These are phyloP conservation scores for Phytopythium litorale DNA, from an alignment of 352 stramenopile species.

Conservation along the genomic window DNA sequence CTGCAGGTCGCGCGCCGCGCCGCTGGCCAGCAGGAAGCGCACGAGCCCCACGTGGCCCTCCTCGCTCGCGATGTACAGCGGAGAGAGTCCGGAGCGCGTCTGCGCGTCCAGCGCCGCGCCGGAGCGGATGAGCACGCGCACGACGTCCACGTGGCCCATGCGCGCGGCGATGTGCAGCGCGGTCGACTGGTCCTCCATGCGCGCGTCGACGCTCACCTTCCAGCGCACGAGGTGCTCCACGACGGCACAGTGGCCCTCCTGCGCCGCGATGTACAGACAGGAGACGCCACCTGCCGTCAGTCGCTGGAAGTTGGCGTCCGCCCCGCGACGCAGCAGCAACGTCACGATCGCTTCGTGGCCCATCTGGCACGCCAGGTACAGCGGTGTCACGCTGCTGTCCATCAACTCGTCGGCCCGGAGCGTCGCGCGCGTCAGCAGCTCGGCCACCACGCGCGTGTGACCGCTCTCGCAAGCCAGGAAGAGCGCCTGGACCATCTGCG, in stretches of 20 bases:
- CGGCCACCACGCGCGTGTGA: conserved; percentile 55
- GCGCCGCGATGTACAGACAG: conserved; percentile 74
- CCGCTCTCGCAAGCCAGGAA: conserved; percentile 79
- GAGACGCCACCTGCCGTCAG: conserved; percentile 54
- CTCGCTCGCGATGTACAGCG: conserved; percentile 82
- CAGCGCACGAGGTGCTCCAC: conserved; percentile 48
- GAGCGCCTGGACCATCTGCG: conserved; percentile 54
- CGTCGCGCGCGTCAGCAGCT: conserved; percentile 52
- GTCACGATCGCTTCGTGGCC: conserved; percentile 60
- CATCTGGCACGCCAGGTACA: conserved; percentile 86
- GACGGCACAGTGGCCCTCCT: conserved; percentile 68
- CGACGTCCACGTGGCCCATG: conserved; percentile 68
- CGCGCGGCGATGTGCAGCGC: conserved; percentile 75
- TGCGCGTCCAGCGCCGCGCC: conserved; percentile 62
- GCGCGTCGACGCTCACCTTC: conserved; percentile 50
- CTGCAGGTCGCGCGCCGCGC: conserved; percentile 39
- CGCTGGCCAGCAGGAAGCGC: conserved; percentile 42
- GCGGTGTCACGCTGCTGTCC: conserved; percentile 71
- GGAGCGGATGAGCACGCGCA: conserved; percentile 39
- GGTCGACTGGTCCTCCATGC: conserved; percentile 77
- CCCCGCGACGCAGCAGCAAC: conserved; percentile 49
- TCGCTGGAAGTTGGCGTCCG: conserved; percentile 62
- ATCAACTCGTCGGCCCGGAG: conserved; percentile 71
- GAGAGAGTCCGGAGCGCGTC: conserved; percentile 72
- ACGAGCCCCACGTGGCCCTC: conserved; percentile 72